A percentile compares a stretch with the other conserved stretches of the same genome.
These are phyloP conservation scores for Geranomyces variabilis DNA, from an alignment of 192 early-diverging fungal genomes.

Conservation along the genomic window DNA sequence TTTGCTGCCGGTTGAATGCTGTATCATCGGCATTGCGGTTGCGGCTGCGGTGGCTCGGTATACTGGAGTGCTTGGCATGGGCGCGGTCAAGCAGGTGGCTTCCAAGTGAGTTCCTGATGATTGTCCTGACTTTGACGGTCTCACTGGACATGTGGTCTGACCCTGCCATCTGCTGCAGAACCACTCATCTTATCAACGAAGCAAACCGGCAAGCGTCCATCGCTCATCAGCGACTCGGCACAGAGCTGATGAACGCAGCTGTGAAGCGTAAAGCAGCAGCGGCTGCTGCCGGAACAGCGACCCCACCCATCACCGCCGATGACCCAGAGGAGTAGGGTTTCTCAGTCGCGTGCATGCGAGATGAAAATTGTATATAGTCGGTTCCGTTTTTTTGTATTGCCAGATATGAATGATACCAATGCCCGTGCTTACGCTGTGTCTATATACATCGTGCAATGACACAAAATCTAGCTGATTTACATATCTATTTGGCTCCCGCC, in stretches of 20 bases:
- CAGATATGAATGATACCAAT: too few species aligned
- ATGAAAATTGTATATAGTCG: too few species aligned
- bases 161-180: neutral
- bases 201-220: neutral
- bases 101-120: constrained; percentile 1
- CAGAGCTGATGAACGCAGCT: constrained; percentile 3
- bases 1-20: constrained; percentile 22
- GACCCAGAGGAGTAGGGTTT: neutral
- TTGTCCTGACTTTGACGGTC: too few species aligned
- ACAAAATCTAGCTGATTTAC: too few species aligned
- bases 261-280: neutral
- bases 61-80: constrained; percentile 2
- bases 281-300: neutral
- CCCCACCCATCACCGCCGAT: neutral
- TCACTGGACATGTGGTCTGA: neutral
- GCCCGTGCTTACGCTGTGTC: too few species aligned
- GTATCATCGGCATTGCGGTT: constrained; percentile 9
- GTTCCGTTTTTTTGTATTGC: too few species aligned
- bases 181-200: constrained; percentile 15
- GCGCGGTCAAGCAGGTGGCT: constrained; percentile 10
- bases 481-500: too few species aligned
- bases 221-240: constrained; percentile 1
- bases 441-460: too few species aligned
- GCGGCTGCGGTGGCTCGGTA: constrained; percentile 17
- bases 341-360: too few species aligned